phyloP scores from a whole-genome alignment of 306 rosid genomes.

The Corylus heterophylla region DNA sequence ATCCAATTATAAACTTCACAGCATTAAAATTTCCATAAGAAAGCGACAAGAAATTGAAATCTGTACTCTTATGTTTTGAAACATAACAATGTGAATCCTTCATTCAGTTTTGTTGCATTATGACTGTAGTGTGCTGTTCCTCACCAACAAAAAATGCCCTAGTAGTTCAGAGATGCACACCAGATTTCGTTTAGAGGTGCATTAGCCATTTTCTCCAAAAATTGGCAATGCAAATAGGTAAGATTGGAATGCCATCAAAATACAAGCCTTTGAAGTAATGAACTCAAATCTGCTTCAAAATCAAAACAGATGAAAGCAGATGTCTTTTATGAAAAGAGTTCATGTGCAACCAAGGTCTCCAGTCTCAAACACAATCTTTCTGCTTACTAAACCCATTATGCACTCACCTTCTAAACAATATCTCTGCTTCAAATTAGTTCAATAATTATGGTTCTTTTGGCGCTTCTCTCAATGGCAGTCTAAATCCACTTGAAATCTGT shows the following conservation, averaged over 20 bases:
- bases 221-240: not conserved
- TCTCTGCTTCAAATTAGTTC: not conserved
- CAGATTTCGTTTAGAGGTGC: not conserved
- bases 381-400: not conserved
- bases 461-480: not conserved
- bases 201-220: not conserved
- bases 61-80: not conserved
- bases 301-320: not conserved
- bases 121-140: not conserved
- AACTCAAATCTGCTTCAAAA: not conserved
- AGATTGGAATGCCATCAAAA: not conserved
- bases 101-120: not conserved
- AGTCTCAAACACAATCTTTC: not conserved
- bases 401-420: not conserved
- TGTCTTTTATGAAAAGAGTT: not conserved
- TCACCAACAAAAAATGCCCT: not conserved
- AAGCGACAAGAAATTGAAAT: not conserved
- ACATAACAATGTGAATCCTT: not conserved
- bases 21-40: not conserved
- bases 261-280: not conserved
- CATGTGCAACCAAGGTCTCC: not conserved
- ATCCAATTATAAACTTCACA: not conserved
- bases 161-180: not conserved
- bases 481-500: not conserved
- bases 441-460: not conserved